Evolutionary conservation across 1,284 basidiomycete genomes (phyloP).

Genomic region (Malassezia dermatis): DNA sequence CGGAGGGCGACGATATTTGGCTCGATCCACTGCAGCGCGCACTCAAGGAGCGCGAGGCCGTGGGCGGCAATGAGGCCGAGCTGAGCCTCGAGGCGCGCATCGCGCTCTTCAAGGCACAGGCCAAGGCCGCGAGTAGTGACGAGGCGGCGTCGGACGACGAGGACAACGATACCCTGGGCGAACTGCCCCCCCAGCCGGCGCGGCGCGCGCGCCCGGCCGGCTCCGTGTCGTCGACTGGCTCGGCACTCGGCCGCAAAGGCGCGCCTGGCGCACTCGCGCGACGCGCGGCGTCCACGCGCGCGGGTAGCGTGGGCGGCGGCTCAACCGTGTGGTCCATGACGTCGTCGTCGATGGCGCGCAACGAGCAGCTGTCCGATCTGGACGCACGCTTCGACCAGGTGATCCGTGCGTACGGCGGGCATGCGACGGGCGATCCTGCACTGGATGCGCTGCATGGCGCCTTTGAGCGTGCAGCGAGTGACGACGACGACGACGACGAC

Average conservation of each 20-base stretch:
- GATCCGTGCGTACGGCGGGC: conserved; percentile 6
- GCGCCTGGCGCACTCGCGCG: conserved; percentile 37
- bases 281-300: conserved; percentile 32
- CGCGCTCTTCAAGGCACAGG: conserved; percentile 37
- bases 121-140: not conserved
- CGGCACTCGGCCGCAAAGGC: conserved; percentile 28
- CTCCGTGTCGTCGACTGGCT: conserved; percentile 21
- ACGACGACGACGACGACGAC: no score
- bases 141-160: conserved; percentile 23
- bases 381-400: conserved; percentile 76
- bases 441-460: conserved; percentile 24
- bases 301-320: conserved; percentile 32
- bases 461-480: conserved; percentile 54
- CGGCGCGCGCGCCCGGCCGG: conserved; percentile 15
- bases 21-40: conserved; percentile 27
- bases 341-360: conserved; percentile 88
- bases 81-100: conserved; percentile 39
- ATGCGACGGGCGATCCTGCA: conserved; percentile 4
- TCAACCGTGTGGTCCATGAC: conserved; percentile 59
- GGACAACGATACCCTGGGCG: conserved; percentile 28
- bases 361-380: conserved; percentile 71
- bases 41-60: conserved; percentile 18
- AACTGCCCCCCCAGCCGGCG: conserved; percentile 18
- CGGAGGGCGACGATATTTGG: conserved; percentile 43
- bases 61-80: conserved; percentile 20